Percentiles rank a stretch among this genome's conserved stretches.
These are phyloP conservation scores for Anthracocystis setariae DNA, from an alignment of 1,284 basidiomycete species.

Conservation along the genomic window DNA sequence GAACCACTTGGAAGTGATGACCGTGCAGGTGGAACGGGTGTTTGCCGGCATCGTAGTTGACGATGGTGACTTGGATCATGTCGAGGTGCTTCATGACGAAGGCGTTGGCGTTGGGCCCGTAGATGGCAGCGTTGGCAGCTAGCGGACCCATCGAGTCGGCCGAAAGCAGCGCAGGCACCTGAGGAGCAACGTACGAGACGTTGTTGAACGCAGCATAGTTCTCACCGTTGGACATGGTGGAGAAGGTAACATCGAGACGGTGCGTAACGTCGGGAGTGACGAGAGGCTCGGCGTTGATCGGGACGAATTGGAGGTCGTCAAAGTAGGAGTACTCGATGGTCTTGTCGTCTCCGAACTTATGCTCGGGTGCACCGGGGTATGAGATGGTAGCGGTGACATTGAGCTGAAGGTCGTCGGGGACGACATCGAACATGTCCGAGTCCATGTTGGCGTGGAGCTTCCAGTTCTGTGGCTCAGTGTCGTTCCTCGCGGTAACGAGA, in stretches of 20 bases:
- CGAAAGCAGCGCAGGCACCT: conserved; percentile 50
- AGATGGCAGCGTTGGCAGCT: conserved; percentile 67
- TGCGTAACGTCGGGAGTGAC: conserved; percentile 67
- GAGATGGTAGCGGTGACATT: conserved; percentile 60
- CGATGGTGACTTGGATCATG: conserved; percentile 52
- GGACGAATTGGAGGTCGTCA: conserved; percentile 69
- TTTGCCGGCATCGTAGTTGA: conserved; percentile 65
- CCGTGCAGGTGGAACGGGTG: conserved; percentile 44
- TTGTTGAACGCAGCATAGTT: conserved; percentile 69
- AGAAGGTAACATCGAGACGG: conserved; percentile 69
- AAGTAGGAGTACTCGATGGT: conserved; percentile 62
- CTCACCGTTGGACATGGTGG: conserved; percentile 69
- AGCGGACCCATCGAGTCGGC: conserved; percentile 43
- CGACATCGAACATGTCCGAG: conserved; percentile 69
- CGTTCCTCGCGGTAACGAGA: conserved; percentile 75
- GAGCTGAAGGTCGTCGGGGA: conserved; percentile 57
- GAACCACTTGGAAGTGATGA: conserved; percentile 69
- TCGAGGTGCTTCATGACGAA: conserved; percentile 68
- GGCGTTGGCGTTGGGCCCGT: conserved; percentile 51
- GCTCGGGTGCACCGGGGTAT: conserved; percentile 41
- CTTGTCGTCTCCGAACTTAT: conserved; percentile 34
- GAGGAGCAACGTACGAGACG: conserved; percentile 71
- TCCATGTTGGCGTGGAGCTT: conserved; percentile 91
- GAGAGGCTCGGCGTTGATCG: conserved; percentile 65
- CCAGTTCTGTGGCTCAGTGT: conserved; percentile 80